phyloP scores from a whole-genome alignment of 768 basidiomycete genomes.

The Strobilomyces echinocephalus region DNA sequence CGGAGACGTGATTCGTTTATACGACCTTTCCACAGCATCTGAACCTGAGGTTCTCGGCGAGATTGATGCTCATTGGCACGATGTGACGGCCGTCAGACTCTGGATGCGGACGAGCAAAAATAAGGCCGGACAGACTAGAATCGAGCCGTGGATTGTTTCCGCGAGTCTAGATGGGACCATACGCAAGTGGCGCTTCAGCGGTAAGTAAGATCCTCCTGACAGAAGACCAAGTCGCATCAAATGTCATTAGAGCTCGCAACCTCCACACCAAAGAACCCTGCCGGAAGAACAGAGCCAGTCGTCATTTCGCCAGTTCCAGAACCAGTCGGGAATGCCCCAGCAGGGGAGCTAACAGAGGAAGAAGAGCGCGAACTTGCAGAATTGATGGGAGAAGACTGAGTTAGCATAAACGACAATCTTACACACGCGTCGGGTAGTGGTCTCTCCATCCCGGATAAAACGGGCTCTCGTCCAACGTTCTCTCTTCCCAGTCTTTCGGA shows the following conservation, averaged over 20 bases:
- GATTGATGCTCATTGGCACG: conserved; percentile 87
- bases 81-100: conserved; percentile 68
- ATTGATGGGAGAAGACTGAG: conserved; percentile 46
- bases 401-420: conserved; percentile 1
- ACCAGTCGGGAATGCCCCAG: conserved; percentile 27
- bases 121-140: conserved; percentile 41
- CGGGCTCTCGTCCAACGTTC: conserved; percentile 47
- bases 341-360: conserved; percentile 65
- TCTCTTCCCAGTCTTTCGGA: conserved; percentile 44
- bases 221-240: background rate
- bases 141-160: conserved; percentile 80
- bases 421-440: conserved; percentile 15
- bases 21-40: conserved; percentile 64
- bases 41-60: conserved; percentile 68
- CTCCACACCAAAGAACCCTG: conserved; percentile 22
- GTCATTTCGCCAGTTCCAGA: conserved; percentile 27
- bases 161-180: conserved; percentile 84
- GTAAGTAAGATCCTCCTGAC: conserved; percentile 27
- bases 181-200: conserved; percentile 76
- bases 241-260: conserved; percentile 22
- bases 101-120: conserved; percentile 57
- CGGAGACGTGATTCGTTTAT: conserved; percentile 79
- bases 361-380: conserved; percentile 89
- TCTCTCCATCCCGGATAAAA: conserved; percentile 47
- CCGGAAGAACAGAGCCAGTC: conserved; percentile 12